These are phyloP conservation scores for Canavalia ensiformis DNA, from an alignment of 306 rosid species.

Conservation along the genomic window DNA sequence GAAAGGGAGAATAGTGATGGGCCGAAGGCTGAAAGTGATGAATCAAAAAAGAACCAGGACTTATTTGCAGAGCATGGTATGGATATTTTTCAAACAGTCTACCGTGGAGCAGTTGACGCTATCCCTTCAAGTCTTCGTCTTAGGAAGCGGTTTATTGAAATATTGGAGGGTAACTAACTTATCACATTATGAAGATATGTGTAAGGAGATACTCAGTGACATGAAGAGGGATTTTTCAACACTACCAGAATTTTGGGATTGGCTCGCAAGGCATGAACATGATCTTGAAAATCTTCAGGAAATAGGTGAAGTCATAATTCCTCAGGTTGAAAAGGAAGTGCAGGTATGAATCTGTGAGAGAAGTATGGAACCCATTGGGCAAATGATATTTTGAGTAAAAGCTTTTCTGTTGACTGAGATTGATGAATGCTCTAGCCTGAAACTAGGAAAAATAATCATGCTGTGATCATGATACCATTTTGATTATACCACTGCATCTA, in stretches of 20 bases:
- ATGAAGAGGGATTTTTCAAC: slow-evolving; percentile 77
- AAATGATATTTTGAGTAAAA: slow-evolving; percentile 23
- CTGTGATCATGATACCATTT: slow-evolving; percentile 5
- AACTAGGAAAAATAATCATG: slow-evolving; percentile 25
- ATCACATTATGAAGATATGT: slow-evolving; percentile 71
- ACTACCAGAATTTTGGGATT: slow-evolving; percentile 86
- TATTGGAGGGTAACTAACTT: slow-evolving; percentile 80
- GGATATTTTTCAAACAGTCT: slow-evolving; percentile 66
- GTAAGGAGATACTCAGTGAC: slow-evolving; percentile 66
- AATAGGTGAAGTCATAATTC: slow-evolving; percentile 53
- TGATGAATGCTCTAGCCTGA: slow-evolving; percentile 3
- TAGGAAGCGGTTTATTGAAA: slow-evolving; percentile 80
- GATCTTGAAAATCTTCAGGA: slow-evolving; percentile 52
- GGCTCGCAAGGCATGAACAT: slow-evolving; percentile 82
- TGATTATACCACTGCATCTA: not conserved
- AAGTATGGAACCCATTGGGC: slow-evolving; percentile 9
- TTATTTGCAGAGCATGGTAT: slow-evolving; percentile 70
- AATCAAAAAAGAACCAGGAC: slow-evolving; percentile 53
- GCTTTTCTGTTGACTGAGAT: slow-evolving; percentile 25
- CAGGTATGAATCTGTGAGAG: slow-evolving; percentile 64
- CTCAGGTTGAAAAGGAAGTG: slow-evolving; percentile 66
- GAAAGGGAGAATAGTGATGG: slow-evolving; percentile 55
- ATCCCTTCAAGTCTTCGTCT: slow-evolving; percentile 76
- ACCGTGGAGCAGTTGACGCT: slow-evolving; percentile 74
- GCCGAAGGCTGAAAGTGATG: slow-evolving; percentile 48